Evolutionary conservation across 306 rosid genomes (phyloP).

Genomic region (Cucumis cinereus): DNA sequence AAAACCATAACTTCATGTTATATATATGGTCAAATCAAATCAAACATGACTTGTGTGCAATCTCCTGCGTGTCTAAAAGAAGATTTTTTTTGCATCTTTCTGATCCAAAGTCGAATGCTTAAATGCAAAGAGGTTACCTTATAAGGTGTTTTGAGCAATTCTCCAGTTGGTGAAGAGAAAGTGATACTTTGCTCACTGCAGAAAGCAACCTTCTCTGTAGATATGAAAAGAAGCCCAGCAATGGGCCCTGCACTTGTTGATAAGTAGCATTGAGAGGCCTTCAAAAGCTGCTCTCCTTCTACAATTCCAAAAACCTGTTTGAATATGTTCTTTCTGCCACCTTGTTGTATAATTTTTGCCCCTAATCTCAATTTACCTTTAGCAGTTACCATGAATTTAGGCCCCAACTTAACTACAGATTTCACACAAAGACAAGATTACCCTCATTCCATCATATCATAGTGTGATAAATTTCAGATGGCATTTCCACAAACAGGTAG

Average conservation of each 20-base stretch:
- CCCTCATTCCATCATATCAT: background rate
- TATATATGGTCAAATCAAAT: background rate
- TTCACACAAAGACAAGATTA: background rate
- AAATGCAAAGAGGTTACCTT: slow-evolving; percentile 25
- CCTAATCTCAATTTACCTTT: slow-evolving; percentile 75
- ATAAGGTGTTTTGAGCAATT: slow-evolving; percentile 34
- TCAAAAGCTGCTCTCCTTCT: slow-evolving; percentile 60
- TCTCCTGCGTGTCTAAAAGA: background rate
- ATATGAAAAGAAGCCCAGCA: slow-evolving; percentile 66
- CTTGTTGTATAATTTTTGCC: slow-evolving; percentile 47
- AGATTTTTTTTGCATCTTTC: background rate
- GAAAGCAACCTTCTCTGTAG: slow-evolving; percentile 57
- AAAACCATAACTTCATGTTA: background rate
- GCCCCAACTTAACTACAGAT: slow-evolving; percentile 53
- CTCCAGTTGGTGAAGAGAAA: slow-evolving; percentile 32
- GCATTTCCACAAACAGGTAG: background rate
- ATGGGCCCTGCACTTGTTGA: slow-evolving; percentile 72
- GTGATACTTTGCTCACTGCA: slow-evolving; percentile 52
- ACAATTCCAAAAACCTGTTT: slow-evolving; percentile 45
- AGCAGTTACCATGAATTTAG: slow-evolving; percentile 46
- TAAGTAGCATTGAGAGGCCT: slow-evolving; percentile 78
- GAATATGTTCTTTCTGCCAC: slow-evolving; percentile 66
- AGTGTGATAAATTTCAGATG: background rate
- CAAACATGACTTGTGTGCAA: background rate
- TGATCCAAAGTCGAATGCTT: background rate